These are phyloP conservation scores for Colletotrichum simmondsii DNA, from an alignment of 2,329 filamentous ascomycete genomes.

Conservation along the genomic window DNA sequence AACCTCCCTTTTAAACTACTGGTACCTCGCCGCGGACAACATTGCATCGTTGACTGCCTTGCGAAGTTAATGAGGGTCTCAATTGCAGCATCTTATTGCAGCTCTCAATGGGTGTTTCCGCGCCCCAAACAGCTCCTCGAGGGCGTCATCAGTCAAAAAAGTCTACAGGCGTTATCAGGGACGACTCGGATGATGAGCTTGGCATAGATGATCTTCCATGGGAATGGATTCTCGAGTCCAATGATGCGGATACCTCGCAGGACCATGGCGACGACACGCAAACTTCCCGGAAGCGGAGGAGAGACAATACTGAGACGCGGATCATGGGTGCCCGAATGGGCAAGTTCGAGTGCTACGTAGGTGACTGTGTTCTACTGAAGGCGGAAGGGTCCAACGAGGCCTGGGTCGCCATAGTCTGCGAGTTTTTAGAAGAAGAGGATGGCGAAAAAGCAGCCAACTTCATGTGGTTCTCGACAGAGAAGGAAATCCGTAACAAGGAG, in stretches of 20 bases:
- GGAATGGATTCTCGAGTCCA: slow-evolving; percentile 79
- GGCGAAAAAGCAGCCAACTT: slow-evolving; percentile 86
- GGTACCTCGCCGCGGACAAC: not conserved
- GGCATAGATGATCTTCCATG: slow-evolving; percentile 78
- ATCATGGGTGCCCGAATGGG: slow-evolving; percentile 89
- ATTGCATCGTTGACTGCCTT: not conserved
- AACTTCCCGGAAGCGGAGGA: not conserved
- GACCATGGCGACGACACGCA: not conserved
- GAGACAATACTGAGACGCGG: not conserved
- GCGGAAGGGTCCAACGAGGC: slow-evolving; percentile 87
- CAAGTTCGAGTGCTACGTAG: slow-evolving; percentile 80
- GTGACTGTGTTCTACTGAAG: slow-evolving; percentile 88
- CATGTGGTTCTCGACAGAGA: slow-evolving; percentile 95
- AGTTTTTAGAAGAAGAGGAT: slow-evolving; percentile 80
- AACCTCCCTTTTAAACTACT: too few species aligned
- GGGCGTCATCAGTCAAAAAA: not conserved
- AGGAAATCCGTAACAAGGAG: slow-evolving; percentile 84
- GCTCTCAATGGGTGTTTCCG: not conserved
- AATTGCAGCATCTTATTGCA: not conserved
- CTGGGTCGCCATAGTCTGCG: slow-evolving; percentile 91
- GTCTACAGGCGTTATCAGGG: slow-evolving; percentile 69
- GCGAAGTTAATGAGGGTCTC: not conserved
- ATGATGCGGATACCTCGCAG: slow-evolving; percentile 29
- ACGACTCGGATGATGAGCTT: slow-evolving; percentile 91
- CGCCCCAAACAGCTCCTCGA: not conserved